Evolutionary conservation across 2,329 filamentous ascomycete species (phyloP).

Genomic region (Colletotrichum graminicola): DNA sequence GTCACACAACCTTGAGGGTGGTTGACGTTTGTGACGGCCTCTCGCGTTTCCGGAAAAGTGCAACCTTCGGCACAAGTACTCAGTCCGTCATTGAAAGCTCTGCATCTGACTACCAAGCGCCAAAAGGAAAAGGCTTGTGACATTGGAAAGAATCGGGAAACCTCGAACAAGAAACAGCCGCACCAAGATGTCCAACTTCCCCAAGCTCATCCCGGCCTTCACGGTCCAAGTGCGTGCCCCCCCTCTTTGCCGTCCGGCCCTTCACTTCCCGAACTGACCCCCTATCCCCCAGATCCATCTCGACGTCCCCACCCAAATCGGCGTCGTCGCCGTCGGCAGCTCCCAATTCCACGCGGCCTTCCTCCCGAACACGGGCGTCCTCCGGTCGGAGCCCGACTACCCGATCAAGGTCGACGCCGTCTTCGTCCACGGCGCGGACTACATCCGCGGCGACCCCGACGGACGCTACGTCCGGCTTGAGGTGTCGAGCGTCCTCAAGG

Average conservation of each 20-base stretch:
- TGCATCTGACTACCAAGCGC: not conserved
- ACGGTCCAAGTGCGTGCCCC: slow-evolving; percentile 50
- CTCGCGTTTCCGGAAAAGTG: not conserved
- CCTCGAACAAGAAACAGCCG: not conserved
- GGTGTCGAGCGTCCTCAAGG: slow-evolving; percentile 52
- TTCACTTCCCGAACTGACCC: slow-evolving; percentile 13
- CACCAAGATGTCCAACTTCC: slow-evolving; percentile 49
- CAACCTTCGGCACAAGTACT: not conserved
- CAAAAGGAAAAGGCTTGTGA: not conserved
- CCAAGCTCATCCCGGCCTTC: slow-evolving; percentile 54
- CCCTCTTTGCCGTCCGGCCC: not conserved
- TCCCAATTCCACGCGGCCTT: slow-evolving; percentile 53
- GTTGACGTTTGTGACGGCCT: not conserved
- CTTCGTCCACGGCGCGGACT: slow-evolving; percentile 56
- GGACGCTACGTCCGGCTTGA: slow-evolving; percentile 54
- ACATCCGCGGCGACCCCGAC: slow-evolving; percentile 54
- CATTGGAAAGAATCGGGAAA: not conserved
- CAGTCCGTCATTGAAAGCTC: not conserved
- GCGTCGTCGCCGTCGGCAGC: slow-evolving; percentile 48
- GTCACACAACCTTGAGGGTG: not conserved
- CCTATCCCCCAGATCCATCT: slow-evolving; percentile 49
- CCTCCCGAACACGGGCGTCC: slow-evolving; percentile 47
- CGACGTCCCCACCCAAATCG: slow-evolving; percentile 45
- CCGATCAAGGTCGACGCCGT: slow-evolving; percentile 52
- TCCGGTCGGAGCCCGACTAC: slow-evolving; percentile 54